Percentiles rank a stretch among this genome's conserved stretches.
These are phyloP conservation scores for Nicotiana obtusifolia DNA, from an alignment of 257 asterid genomes.

Conservation along the genomic window DNA sequence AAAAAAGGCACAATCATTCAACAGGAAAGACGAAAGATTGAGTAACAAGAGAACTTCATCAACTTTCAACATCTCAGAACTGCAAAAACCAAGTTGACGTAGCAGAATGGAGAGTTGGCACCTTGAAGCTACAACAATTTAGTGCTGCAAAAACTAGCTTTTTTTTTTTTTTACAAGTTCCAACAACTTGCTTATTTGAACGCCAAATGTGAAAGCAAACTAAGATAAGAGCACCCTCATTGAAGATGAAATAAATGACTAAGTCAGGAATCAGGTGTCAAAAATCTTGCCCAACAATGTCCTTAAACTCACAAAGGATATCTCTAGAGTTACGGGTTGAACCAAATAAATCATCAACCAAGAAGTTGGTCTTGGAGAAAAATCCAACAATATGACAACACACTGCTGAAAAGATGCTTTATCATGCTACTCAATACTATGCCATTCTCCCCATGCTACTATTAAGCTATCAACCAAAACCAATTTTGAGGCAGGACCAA, in stretches of 20 bases:
- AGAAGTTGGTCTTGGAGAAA: too few species aligned
- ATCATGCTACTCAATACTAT: too few species aligned
- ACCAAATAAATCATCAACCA: too few species aligned
- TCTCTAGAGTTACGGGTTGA: too few species aligned
- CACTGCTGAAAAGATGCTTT: too few species aligned
- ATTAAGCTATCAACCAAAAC: too few species aligned
- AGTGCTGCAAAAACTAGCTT: not conserved
- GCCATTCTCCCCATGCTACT: too few species aligned
- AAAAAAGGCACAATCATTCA: not conserved
- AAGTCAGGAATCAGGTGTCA: not conserved
- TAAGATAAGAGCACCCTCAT: not conserved
- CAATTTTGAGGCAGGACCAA: too few species aligned
- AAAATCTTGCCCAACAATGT: not conserved
- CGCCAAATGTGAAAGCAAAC: not conserved
- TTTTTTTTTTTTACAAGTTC: not conserved
- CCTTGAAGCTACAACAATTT: not conserved
- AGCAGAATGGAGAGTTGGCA: not conserved
- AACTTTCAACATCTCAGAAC: not conserved
- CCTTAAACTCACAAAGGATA: too few species aligned
- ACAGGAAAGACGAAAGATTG: not conserved
- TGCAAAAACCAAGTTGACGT: not conserved
- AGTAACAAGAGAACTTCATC: not conserved
- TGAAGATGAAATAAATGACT: not conserved
- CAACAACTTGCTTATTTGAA: not conserved
- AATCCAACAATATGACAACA: too few species aligned